Evolutionary conservation across 176 grass and related monocot species (phyloP), one percentile per base, ranked within the genome.

Genomic region (Juncus inflexus): DNA sequence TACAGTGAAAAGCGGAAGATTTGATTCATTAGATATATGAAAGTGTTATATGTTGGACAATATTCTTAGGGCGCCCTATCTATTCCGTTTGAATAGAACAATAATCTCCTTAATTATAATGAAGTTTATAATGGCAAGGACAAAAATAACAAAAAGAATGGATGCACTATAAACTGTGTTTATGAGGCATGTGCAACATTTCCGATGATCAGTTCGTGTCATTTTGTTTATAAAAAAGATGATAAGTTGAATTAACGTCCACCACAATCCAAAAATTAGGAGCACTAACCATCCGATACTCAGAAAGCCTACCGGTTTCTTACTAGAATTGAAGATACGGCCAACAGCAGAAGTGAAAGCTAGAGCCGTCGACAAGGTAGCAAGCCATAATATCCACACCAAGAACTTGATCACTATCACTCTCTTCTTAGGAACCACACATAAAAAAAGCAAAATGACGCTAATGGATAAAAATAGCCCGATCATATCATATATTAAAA

Each of bases 321-420:
- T 12, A 13, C 10, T 13, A 57, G 4, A 4, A 13, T 12, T 0
- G 14, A 11, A 57, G 54, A 15, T 57, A 57, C 4, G 4, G 11
- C 54, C 10, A 11, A 73, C 19, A 12, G 55, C 69, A 2, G n/a
- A 35, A 1, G 54, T 35, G 69, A 58, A 60, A 12, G 69, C 55
- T 60, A 42, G 5, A 11, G 69, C 69, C 35, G 37, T 60, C 2
- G 55, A 38, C 28, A 73, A 60, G 7, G 58, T 53, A 2, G 69
- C 36, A 12, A 73, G 12, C 69, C 69, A 73, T 9, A 73, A 10
- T 14, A 73, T n/a, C 69, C 69, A 73, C 2, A 58, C 52, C 12
- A 73, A 36, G 6, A 61, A 8, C 39, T 41, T 61, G 16, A 63
- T 53, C 58, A 43, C 55, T 1, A 43, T 16, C 11, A 11, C 47